Conservation (phyloP, 106 monocot genomes). For the Chionographis japonica region DNA sequence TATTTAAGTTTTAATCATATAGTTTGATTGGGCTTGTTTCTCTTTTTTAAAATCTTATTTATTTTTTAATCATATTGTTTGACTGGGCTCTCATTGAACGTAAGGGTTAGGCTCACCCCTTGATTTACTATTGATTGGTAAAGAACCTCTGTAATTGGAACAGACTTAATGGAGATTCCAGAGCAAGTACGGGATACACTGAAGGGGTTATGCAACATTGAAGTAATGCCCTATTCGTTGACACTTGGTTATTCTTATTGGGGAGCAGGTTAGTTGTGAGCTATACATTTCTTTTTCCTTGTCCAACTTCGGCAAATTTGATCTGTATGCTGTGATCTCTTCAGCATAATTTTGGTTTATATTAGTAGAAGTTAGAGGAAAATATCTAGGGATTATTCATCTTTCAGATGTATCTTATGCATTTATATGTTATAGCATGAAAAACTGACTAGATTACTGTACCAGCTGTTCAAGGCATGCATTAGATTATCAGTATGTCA, state of each 20-base stretch:
- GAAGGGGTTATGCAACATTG: conserved; percentile 55
- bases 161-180: conserved; percentile 78
- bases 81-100: neutral
- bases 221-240: conserved; percentile 65
- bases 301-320: too few species aligned
- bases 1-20: too few species aligned
- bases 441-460: too few species aligned
- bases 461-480: too few species aligned
- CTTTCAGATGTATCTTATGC: too few species aligned
- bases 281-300: neutral
- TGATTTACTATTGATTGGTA: neutral
- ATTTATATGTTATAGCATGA: too few species aligned
- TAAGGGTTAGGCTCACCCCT: neutral
- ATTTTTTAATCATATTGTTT: neutral
- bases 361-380: too few species aligned
- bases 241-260: conserved; percentile 94
- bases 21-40: neutral
- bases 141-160: conserved; percentile 11
- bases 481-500: too few species aligned
- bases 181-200: conserved; percentile 36
- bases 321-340: too few species aligned
- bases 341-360: too few species aligned
- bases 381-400: too few species aligned
- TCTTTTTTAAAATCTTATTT: neutral
- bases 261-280: conserved; percentile 74